These are phyloP conservation scores for Boletus tomentosulus DNA, from an alignment of 768 basidiomycete genomes.

Conservation along the genomic window DNA sequence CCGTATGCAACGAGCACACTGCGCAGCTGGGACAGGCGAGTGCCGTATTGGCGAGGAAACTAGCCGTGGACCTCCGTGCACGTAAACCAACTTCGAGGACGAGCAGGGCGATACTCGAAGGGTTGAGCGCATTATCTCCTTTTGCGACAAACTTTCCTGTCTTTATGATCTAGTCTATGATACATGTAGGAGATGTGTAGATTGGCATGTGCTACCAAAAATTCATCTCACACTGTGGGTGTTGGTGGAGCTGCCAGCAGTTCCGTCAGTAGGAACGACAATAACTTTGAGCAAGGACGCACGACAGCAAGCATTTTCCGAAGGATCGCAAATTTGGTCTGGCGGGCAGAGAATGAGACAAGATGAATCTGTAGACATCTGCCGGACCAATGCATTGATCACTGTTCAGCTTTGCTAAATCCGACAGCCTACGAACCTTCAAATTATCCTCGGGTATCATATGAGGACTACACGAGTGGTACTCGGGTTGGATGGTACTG, in stretches of 20 bases:
- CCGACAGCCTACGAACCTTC: conserved; percentile 37
- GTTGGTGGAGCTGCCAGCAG: conserved; percentile 42
- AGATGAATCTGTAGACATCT: conserved; percentile 51
- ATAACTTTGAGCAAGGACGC: conserved; percentile 31
- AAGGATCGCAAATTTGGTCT: conserved; percentile 62
- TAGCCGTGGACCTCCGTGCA: conserved; percentile 58
- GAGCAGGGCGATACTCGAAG: conserved; percentile 52
- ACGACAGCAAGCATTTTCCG: conserved; percentile 80
- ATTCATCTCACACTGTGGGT: conserved; percentile 39
- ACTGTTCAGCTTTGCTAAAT: not conserved
- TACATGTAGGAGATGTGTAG: conserved; percentile 1
- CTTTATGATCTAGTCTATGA: conserved; percentile 36
- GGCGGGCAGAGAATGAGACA: conserved; percentile 73
- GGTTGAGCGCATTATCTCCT: conserved; percentile 54
- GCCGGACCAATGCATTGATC: conserved; percentile 4
- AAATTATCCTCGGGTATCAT: conserved; percentile 42
- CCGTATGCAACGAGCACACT: conserved; percentile 46
- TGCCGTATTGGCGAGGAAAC: conserved; percentile 56
- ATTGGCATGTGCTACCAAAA: conserved; percentile 4
- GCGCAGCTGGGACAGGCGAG: conserved; percentile 59
- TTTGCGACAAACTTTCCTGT: conserved; percentile 75
- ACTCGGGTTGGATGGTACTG: conserved; percentile 92
- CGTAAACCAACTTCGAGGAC: conserved; percentile 46
- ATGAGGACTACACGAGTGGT: conserved; percentile 38
- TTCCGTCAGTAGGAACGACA: conserved; percentile 1